These are phyloP conservation scores for Leishmania amazonensis DNA, from an alignment of 208 protist species.

Conservation along the genomic window DNA sequence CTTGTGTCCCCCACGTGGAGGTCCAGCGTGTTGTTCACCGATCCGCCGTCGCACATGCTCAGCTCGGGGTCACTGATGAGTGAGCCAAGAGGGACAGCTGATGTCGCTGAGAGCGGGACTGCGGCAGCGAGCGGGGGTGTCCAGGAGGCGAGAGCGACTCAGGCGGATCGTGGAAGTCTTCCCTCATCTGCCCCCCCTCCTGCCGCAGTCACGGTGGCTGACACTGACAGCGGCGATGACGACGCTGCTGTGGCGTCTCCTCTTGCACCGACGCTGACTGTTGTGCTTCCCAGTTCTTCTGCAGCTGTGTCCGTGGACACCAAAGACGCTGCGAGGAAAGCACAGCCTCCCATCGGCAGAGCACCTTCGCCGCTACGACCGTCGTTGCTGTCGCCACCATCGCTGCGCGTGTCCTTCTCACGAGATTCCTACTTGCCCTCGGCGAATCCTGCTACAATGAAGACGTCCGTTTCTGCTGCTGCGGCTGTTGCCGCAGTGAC, in stretches of 20 bases:
- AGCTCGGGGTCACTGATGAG: neutral
- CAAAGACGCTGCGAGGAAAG: neutral
- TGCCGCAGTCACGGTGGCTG: neutral
- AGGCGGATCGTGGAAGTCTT: neutral
- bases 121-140: neutral
- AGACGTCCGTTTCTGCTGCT: neutral
- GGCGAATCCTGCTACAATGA: neutral
- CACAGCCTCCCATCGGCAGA: neutral
- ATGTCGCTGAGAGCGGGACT: neutral
- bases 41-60: neutral
- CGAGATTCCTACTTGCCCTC: slow-evolving; percentile 18
- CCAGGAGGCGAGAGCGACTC: neutral
- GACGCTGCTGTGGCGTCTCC: neutral
- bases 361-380: neutral
- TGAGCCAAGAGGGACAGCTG: neutral
- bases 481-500: neutral
- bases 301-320: neutral
- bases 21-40: neutral
- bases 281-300: neutral
- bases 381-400: slow-evolving; percentile 16
- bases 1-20: neutral
- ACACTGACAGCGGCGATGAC: neutral
- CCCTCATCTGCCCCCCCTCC: neutral
- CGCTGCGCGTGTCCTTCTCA: slow-evolving; percentile 29
- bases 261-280: neutral